phyloP scores from a whole-genome alignment of 2,329 filamentous ascomycete species.

The Seiridium unicorne region DNA sequence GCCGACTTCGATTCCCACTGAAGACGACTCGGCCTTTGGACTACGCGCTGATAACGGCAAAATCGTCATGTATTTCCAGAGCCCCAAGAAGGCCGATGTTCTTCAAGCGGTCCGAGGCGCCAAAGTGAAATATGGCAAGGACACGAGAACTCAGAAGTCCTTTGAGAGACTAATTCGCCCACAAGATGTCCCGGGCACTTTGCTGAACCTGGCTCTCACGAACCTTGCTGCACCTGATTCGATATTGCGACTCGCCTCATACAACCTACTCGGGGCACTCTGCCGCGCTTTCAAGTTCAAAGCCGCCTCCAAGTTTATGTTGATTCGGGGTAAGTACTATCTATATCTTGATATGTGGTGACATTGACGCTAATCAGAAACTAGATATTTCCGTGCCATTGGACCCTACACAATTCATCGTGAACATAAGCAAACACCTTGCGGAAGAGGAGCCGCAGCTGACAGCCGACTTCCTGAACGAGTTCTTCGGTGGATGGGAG shows the following conservation, averaged over 20 bases:
- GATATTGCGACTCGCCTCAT: conserved; percentile 60
- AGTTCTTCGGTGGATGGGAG: conserved; percentile 72
- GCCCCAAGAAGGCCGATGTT: conserved; percentile 61
- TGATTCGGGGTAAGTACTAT: conserved; percentile 51
- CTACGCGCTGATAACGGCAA: conserved; percentile 67
- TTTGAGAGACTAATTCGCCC: conserved; percentile 65
- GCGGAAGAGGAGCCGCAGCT: conserved; percentile 64
- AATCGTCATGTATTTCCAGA: conserved; percentile 71
- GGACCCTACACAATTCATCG: conserved; percentile 62
- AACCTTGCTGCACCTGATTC: conserved; percentile 64
- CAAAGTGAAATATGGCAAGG: conserved; percentile 64
- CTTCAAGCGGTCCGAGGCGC: conserved; percentile 62
- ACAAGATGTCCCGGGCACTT: conserved; percentile 68
- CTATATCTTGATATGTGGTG: not conserved
- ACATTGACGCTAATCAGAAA: conserved; percentile 12
- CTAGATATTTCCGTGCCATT: conserved; percentile 62
- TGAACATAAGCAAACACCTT: conserved; percentile 63
- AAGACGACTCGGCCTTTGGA: conserved; percentile 67
- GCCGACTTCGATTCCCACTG: conserved; percentile 60
- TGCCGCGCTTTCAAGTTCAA: conserved; percentile 68
- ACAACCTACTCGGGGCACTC: conserved; percentile 65
- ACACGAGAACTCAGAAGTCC: conserved; percentile 57
- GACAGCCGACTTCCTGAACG: conserved; percentile 68
- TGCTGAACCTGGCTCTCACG: conserved; percentile 65
- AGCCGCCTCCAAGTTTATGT: conserved; percentile 59